Conservation (phyloP, 495 filamentous ascomycete species). For the Annulohypoxylon bovei region DNA sequence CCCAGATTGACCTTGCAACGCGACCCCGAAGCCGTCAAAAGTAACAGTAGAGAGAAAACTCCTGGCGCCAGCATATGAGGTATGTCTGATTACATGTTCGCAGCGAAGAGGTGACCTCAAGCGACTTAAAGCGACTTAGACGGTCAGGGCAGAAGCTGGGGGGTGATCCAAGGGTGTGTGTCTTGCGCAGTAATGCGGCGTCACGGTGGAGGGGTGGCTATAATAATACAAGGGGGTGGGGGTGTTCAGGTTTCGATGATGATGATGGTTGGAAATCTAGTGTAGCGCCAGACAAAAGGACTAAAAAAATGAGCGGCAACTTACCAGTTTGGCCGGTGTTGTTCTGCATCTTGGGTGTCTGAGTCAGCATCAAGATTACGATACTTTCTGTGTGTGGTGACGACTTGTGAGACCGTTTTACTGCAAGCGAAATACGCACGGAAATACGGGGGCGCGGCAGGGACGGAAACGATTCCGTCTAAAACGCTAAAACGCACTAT, state of each 20-base stretch:
- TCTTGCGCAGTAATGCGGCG: conserved; percentile 39
- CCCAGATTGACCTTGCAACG: conserved; percentile 45
- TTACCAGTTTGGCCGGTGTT: conserved; percentile 33
- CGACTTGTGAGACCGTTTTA: conserved; percentile 33
- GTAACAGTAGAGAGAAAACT: conserved; percentile 42
- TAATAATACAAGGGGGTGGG: conserved; percentile 27
- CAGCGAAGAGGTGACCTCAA: conserved; percentile 42
- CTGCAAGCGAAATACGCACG: conserved; percentile 16
- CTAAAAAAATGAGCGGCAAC: conserved; percentile 24
- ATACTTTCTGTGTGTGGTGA: conserved; percentile 25
- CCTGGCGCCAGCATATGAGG: conserved; percentile 45
- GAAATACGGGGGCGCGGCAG: conserved; percentile 2
- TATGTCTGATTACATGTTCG: conserved; percentile 50
- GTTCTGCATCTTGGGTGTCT: conserved; percentile 41
- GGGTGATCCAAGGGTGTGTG: conserved; percentile 27
- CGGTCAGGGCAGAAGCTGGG: conserved; percentile 39
- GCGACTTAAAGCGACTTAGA: conserved; percentile 49
- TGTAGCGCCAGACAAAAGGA: conserved; percentile 25
- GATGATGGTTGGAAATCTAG: conserved; percentile 35
- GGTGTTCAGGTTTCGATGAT: conserved; percentile 5
- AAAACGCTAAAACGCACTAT: conserved; percentile 36
- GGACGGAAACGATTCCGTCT: conserved; percentile 39
- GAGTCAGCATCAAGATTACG: conserved; percentile 41
- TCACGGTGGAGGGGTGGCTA: conserved; percentile 30
- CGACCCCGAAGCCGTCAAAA: conserved; percentile 43